These are phyloP conservation scores for Trichoderma brevicompactum DNA, from an alignment of 2,329 filamentous ascomycete genomes.

Conservation along the genomic window DNA sequence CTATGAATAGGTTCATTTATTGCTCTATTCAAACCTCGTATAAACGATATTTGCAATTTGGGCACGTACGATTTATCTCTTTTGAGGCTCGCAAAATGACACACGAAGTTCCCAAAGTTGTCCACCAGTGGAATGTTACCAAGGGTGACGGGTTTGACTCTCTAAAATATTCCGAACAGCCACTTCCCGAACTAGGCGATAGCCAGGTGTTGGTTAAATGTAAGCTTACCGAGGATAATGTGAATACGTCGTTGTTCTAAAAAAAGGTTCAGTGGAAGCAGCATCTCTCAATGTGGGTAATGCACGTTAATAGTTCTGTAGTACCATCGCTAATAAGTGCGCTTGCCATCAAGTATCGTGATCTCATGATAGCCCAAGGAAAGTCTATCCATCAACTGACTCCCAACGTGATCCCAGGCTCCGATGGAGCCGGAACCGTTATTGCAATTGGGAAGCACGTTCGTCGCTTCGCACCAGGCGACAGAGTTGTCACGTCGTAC, in stretches of 20 bases:
- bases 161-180: conserved; percentile 1
- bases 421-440: conserved; percentile 10
- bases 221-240: background rate
- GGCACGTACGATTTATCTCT: background rate
- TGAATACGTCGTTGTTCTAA: background rate
- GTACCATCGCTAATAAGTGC: background rate
- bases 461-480: conserved; percentile 10
- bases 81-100: background rate
- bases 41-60: background rate
- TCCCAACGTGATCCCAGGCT: conserved; percentile 7
- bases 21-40: background rate
- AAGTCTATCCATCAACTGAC: background rate
- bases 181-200: conserved; percentile 15
- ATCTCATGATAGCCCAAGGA: conserved; percentile 3
- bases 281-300: conserved; percentile 11
- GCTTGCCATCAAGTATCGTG: background rate
- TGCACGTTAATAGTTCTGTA: background rate
- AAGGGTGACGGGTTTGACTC: background rate
- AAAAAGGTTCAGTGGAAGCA: background rate
- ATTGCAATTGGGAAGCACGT: conserved; percentile 17
- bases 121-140: background rate
- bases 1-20: background rate
- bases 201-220: conserved; percentile 10
- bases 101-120: background rate
- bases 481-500: conserved; percentile 14